Evolutionary conservation across 108 stramenopile species (phyloP).

Genomic region (Aurantiochytrium sp.): DNA sequence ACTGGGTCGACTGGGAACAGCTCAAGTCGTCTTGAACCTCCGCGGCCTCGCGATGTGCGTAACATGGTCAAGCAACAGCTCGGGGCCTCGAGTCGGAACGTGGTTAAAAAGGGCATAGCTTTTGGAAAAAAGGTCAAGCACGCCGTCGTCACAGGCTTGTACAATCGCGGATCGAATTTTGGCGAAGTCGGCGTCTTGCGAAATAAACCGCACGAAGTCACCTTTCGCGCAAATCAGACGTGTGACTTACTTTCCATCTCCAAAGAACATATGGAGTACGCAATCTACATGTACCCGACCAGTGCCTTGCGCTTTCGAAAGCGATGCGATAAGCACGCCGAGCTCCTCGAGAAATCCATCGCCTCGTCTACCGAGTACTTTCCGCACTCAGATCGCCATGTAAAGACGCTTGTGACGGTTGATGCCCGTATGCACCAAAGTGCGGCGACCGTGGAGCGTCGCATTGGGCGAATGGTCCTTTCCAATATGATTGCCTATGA

Average conservation of each 20-base stretch:
- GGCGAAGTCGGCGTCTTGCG: neutral
- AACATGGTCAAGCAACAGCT: neutral
- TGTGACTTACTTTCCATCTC: neutral
- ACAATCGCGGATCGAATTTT: conserved; percentile 1
- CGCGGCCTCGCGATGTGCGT: neutral
- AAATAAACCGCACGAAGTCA: neutral
- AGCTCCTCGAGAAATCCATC: neutral
- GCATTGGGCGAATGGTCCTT: neutral
- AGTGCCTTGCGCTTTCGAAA: neutral
- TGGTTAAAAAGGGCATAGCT: neutral
- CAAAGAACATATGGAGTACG: conserved; percentile 8
- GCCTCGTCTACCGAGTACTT: neutral
- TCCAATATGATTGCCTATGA: conserved; percentile 10
- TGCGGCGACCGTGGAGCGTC: neutral
- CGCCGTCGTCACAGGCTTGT: neutral
- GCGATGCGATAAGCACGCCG: neutral
- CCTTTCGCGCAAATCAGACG: neutral
- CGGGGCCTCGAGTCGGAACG: neutral
- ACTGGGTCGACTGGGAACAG: no score
- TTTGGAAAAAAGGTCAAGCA: neutral
- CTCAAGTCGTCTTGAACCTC: neutral
- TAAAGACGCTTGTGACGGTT: neutral
- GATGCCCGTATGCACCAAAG: neutral
- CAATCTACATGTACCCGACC: neutral
- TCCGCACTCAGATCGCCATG: neutral